A percentile compares a stretch with the other conserved stretches of the same genome.
These are phyloP conservation scores for Dacryopinax spathularia DNA, from an alignment of 768 basidiomycete genomes.

Conservation along the genomic window DNA sequence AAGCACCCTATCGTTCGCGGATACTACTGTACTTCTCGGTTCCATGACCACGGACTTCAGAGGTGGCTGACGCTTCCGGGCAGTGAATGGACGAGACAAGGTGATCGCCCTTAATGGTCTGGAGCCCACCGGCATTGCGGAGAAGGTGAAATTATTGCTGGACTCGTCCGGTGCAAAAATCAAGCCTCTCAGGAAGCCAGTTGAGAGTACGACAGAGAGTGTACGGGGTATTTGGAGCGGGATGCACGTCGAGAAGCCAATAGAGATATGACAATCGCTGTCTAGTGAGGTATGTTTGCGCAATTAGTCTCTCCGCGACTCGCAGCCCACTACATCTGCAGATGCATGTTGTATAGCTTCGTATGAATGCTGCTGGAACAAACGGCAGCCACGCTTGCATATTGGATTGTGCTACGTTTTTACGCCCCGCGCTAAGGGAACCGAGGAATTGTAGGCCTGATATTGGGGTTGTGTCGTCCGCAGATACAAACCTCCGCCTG, in stretches of 20 bases:
- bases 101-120: constrained; percentile 67
- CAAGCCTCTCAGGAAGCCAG: constrained; percentile 55
- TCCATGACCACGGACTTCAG: constrained; percentile 1
- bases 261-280: constrained; percentile 26
- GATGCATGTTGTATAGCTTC: too few relatives aligned
- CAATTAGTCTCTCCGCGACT: too few relatives aligned
- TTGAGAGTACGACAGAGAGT: constrained; percentile 67
- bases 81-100: constrained; percentile 80
- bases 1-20: constrained; percentile 71
- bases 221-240: constrained; percentile 85
- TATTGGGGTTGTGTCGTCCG: too few relatives aligned
- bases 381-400: too few relatives aligned
- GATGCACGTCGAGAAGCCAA: constrained; percentile 62
- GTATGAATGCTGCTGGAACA: too few relatives aligned
- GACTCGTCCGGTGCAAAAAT: constrained; percentile 83
- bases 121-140: constrained; percentile 55
- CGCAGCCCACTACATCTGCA: too few relatives aligned
- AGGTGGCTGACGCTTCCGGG: constrained; percentile 12
- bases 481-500: too few relatives aligned
- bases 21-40: constrained; percentile 46
- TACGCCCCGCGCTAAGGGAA: too few relatives aligned
- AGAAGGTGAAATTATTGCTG: constrained; percentile 69
- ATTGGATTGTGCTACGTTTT: too few relatives aligned
- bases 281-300: neutral
- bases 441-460: too few relatives aligned